Evolutionary conservation across 495 filamentous ascomycete genomes (phyloP).

Genomic region (Trichoderma erinaceum): DNA sequence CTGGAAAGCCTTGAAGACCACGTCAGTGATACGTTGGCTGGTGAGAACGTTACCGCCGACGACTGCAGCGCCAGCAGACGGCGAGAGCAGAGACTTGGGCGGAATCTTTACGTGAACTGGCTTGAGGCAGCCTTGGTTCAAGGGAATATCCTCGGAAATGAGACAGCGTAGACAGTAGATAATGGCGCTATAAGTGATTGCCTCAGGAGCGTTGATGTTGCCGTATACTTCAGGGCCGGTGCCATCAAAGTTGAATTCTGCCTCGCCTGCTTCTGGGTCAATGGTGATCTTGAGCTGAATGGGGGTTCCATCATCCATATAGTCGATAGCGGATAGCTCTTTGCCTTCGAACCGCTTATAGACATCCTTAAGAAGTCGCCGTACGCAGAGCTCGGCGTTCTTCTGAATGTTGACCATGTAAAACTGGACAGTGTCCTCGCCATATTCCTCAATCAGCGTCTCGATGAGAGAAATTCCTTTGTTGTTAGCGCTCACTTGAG

Average conservation of each 20-base stretch:
- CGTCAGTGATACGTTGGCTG: slow-evolving; percentile 83
- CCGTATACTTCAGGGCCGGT: slow-evolving; percentile 92
- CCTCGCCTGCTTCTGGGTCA: slow-evolving; percentile 74
- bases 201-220: slow-evolving; percentile 92
- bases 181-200: slow-evolving; percentile 90
- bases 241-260: slow-evolving; percentile 83
- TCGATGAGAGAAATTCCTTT: slow-evolving; percentile 91
- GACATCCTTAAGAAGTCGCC: slow-evolving; percentile 75
- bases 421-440: slow-evolving; percentile 83
- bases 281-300: slow-evolving; percentile 83
- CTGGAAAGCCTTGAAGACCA: slow-evolving; percentile 83
- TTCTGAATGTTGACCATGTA: slow-evolving; percentile 94
- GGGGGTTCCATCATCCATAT: slow-evolving; percentile 90
- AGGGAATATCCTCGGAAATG: slow-evolving; percentile 86
- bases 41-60: slow-evolving; percentile 96
- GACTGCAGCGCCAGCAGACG: slow-evolving; percentile 81
- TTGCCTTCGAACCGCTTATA: slow-evolving; percentile 68
- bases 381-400: slow-evolving; percentile 82
- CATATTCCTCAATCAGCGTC: slow-evolving; percentile 79
- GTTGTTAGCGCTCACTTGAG: slow-evolving; percentile 92
- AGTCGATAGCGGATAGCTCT: slow-evolving; percentile 70
- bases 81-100: slow-evolving; percentile 72
- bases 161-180: slow-evolving; percentile 94
- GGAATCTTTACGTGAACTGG: slow-evolving; percentile 87
- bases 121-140: slow-evolving; percentile 92